Conservation (phyloP, 73 alveolate genomes). For the Paramecium bursaria region DNA sequence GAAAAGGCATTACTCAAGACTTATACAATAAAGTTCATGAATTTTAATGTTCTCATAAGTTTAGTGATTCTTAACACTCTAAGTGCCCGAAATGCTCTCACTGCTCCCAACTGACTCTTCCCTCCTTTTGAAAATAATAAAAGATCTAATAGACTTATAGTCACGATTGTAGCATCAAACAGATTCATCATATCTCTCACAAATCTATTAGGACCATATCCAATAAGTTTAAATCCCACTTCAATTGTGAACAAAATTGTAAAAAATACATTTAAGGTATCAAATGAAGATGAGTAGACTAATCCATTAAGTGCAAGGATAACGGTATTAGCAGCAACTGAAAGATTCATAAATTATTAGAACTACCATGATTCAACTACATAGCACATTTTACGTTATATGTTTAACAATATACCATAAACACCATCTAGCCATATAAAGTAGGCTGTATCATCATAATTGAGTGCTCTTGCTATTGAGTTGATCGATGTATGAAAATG, state of each 20-base stretch:
- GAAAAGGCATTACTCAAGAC: conserved; percentile 74
- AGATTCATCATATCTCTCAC: conserved; percentile 73
- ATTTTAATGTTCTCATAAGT: conserved; percentile 73
- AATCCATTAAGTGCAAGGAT: conserved; percentile 79
- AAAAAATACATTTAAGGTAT: conserved; percentile 73
- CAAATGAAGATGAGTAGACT: conserved; percentile 51
- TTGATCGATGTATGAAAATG: conserved; percentile 15
- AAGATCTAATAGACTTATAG: conserved; percentile 50
- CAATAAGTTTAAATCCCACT: conserved; percentile 84
- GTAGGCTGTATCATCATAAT: conserved; percentile 49
- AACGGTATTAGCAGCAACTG: conserved; percentile 88
- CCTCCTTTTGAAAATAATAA: conserved; percentile 62
- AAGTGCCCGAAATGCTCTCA: conserved; percentile 74
- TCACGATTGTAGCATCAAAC: conserved; percentile 62
- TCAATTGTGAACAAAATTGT: conserved; percentile 82
- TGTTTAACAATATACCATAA: not conserved
- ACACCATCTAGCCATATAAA: conserved; percentile 32
- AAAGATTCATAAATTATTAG: conserved; percentile 11
- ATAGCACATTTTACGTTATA: not conserved
- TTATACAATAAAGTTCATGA: conserved; percentile 76
- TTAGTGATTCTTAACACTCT: conserved; percentile 79
- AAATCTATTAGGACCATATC: conserved; percentile 75
- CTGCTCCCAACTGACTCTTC: conserved; percentile 60
- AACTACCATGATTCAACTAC: not conserved
- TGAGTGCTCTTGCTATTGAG: conserved; percentile 12